Percentiles rank a stretch among this genome's conserved stretches.
Evolutionary conservation across 306 rosid genomes (phyloP).

Genomic region (Vicia faba): DNA sequence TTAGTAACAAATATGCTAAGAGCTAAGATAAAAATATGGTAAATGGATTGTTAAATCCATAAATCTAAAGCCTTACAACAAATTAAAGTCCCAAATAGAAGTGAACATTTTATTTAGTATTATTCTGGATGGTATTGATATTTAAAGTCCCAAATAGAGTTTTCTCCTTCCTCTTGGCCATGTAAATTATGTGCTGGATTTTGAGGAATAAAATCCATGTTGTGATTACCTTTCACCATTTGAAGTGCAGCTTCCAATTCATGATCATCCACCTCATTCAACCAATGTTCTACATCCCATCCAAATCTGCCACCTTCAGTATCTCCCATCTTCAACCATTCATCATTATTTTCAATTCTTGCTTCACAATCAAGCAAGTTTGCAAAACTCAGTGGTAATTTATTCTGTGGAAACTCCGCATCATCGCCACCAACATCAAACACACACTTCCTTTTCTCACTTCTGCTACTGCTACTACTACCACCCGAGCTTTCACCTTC

Average conservation of each 20-base stretch:
- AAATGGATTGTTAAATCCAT: neutral
- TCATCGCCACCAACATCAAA: conserved; percentile 15
- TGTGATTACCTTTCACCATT: conserved; percentile 8
- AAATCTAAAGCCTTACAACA: neutral
- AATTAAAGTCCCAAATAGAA: neutral
- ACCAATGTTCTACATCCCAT: conserved; percentile 39
- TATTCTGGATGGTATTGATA: neutral
- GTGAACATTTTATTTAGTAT: neutral
- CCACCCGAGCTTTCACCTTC: neutral
- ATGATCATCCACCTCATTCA: conserved; percentile 28
- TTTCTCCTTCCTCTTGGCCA: conserved; percentile 13
- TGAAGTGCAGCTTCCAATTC: conserved; percentile 38
- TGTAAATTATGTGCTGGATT: neutral
- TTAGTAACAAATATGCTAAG: neutral
- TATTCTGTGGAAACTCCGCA: conserved; percentile 26
- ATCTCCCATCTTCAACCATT: conserved; percentile 44
- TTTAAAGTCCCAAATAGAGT: conserved; percentile 56
- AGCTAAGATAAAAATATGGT: neutral
- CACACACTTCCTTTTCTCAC: conserved; percentile 41
- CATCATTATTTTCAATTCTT: conserved; percentile 34
- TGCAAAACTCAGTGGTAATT: conserved; percentile 29
- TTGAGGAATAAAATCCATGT: conserved; percentile 26
- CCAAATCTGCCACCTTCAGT: conserved; percentile 12
- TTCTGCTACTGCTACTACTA: neutral
- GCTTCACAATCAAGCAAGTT: conserved; percentile 37